These are phyloP conservation scores for Takashimella tepidaria DNA, from an alignment of 1,284 basidiomycete species.

Conservation along the genomic window DNA sequence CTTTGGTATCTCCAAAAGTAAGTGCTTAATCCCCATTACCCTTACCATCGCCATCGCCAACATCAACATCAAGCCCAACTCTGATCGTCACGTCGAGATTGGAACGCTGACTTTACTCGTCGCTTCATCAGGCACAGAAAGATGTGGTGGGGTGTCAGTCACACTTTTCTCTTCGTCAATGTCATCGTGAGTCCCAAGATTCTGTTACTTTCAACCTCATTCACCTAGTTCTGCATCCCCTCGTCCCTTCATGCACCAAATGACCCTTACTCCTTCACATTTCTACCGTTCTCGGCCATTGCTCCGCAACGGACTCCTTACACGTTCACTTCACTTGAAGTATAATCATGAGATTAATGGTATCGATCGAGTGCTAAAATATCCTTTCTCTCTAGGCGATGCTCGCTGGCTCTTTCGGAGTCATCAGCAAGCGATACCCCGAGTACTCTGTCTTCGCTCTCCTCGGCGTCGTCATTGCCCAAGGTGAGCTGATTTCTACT, in stretches of 20 bases:
- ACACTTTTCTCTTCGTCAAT: constrained; percentile 86
- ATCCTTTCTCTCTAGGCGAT: constrained; percentile 62
- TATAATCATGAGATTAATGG: neutral
- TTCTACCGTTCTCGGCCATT: no score
- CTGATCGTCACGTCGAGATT: no score
- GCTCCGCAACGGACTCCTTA: no score
- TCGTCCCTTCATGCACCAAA: neutral
- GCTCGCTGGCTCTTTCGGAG: constrained; percentile 76
- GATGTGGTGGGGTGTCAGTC: constrained; percentile 92
- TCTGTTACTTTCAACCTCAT: no score
- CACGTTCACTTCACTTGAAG: no score
- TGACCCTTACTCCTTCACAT: no score
- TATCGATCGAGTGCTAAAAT: neutral
- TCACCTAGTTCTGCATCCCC: no score
- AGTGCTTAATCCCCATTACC: constrained; percentile 38
- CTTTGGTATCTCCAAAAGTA: constrained; percentile 92
- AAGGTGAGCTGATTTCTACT: constrained; percentile 54
- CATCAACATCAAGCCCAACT: no score
- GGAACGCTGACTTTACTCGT: constrained; percentile 10
- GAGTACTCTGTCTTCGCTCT: constrained; percentile 87
- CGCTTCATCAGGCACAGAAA: constrained; percentile 71
- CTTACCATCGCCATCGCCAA: constrained; percentile 5
- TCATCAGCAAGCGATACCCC: constrained; percentile 82
- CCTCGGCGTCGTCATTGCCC: constrained; percentile 84
- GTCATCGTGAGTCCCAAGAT: constrained; percentile 65